phyloP scores from a whole-genome alignment of 306 rosid genomes.

The Lathyrus tuberosus region DNA sequence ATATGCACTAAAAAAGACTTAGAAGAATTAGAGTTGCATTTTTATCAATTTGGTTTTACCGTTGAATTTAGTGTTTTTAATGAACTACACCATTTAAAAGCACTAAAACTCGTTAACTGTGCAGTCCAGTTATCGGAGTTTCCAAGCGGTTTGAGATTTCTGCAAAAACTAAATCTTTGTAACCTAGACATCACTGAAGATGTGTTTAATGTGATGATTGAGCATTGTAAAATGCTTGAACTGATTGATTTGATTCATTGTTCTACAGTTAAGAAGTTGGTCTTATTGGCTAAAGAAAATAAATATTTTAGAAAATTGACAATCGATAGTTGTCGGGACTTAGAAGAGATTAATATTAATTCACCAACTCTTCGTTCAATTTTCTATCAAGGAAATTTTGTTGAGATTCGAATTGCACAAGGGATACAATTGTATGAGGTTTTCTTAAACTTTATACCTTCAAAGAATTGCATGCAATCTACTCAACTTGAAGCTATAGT shows the following conservation, averaged over 20 bases:
- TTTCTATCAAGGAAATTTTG: constrained; percentile 18
- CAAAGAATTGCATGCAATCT: background rate
- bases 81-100: background rate
- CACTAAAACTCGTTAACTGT: constrained; percentile 29
- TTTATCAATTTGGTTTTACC: background rate
- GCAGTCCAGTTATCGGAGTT: background rate
- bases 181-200: background rate
- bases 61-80: background rate
- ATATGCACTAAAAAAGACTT: constrained; percentile 15
- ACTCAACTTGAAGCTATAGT: constrained; percentile 15
- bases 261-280: no score
- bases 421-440: constrained; percentile 28
- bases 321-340: no score
- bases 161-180: constrained; percentile 19
- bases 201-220: no score
- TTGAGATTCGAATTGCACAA: background rate
- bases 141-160: background rate
- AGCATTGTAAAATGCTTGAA: no score
- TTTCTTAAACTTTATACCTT: constrained; percentile 6
- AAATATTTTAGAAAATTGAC: no score
- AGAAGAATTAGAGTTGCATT: constrained; percentile 36
- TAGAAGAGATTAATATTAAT: background rate
- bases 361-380: constrained; percentile 36
- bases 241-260: no score
- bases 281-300: no score